These are phyloP conservation scores for Aristolochia fimbriata DNA, from an alignment of 164 flowering plant genomes.

Conservation along the genomic window DNA sequence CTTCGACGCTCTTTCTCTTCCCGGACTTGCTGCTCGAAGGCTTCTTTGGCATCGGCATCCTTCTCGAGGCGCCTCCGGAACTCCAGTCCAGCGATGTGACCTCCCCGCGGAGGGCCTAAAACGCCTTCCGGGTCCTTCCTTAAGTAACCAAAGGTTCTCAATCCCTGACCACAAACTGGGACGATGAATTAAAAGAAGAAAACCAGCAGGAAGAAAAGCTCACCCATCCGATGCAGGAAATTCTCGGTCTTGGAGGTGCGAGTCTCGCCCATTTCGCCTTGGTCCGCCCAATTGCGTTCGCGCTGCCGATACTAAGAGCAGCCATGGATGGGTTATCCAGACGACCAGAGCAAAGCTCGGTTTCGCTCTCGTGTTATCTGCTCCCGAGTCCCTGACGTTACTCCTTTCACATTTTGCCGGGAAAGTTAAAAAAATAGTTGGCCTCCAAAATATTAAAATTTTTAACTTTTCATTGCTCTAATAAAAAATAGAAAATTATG, in stretches of 20 bases:
- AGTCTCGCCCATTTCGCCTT: conserved; percentile 2
- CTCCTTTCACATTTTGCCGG: too few relatives aligned
- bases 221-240: conserved; percentile 63
- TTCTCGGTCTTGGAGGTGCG: conserved; percentile 17
- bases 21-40: conserved; percentile 52
- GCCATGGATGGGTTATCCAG: conserved; percentile 11
- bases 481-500: too few relatives aligned
- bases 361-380: too few relatives aligned
- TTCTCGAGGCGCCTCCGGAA: conserved; percentile 55
- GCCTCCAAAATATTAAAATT: too few relatives aligned
- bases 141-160: conserved; percentile 5
- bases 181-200: conserved; percentile 5
- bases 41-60: conserved; percentile 74
- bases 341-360: too few relatives aligned
- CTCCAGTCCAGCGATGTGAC: conserved; percentile 71
- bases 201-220: background rate
- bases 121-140: conserved; percentile 92
- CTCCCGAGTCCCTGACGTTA: too few relatives aligned
- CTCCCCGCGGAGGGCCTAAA: conserved; percentile 55
- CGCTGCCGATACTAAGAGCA: conserved; percentile 11
- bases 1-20: conserved; percentile 70
- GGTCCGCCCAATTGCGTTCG: conserved; percentile 1
- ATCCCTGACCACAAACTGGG: background rate
- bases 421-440: too few relatives aligned
- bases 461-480: too few relatives aligned